Base-by-base conservation (phyloP, 2,329 filamentous ascomycete species). In the Aurifilum marmelostoma region DNA sequence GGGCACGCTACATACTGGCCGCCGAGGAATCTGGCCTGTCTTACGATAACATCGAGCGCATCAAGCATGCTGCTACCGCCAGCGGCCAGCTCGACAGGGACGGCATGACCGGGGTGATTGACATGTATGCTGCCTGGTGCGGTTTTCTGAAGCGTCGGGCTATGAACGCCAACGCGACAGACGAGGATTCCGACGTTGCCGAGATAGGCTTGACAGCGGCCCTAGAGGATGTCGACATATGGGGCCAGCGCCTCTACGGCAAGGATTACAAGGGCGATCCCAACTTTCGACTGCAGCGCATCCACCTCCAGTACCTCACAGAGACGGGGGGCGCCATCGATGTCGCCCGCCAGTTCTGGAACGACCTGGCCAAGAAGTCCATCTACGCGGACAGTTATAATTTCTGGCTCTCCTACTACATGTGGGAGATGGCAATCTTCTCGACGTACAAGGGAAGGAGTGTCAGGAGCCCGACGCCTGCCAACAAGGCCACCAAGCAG, bases 121-220 rank as follows among this genome's bases (percentile, higher is more conserved):
- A 97, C 75, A 93, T 98, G 76, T 94, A 97, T 76, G 89, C 93
- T 66, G 91, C 94, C 0, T 99, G 96, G 96, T 97, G 95, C 76
- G 94, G 93, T 63, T 98, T 95, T 74, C 85, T 99, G 27, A 93
- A 95, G 73, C 91, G 96, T 32, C 90, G 90, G 63, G 93, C 95
- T 24, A 94, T 97, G 82, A 84, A 89, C 67, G 85, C 88, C 1
- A 88, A 89, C 69, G 89, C 91, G 1, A 88, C 88, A 1, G 92
- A 95, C 69, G 94, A 97, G 76, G 92, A 95, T 66, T 85, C 92
- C 41, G 94, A 97, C 76, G 89, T 97, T 62, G 95, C 95, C 9
- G 94, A 98, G 76, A 92, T 97, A 56, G 95, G 94, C 14, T 90
- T 99, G 69, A 88, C 89, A 41, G 92, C 92, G 9, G 94, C 94